Conservation (phyloP, 2,329 filamentous ascomycete species). For the Dactylellina haptotyla region DNA sequence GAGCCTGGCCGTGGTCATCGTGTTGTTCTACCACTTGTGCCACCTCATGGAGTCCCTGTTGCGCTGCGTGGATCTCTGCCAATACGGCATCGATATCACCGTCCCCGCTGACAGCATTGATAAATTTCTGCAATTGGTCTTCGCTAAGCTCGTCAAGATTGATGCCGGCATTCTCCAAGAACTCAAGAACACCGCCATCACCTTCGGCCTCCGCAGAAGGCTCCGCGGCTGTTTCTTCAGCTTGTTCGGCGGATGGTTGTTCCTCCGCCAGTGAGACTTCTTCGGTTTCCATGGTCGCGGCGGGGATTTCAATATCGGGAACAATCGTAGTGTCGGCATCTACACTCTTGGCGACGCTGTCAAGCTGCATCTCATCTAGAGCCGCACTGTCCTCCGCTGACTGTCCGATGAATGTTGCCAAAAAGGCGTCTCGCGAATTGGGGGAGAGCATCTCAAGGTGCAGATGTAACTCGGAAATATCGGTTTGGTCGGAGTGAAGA, state of each 20-base stretch:
- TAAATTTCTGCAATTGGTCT: slow-evolving; percentile 47
- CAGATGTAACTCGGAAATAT: slow-evolving; percentile 43
- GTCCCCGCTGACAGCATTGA: slow-evolving; percentile 43
- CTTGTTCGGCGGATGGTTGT: not conserved
- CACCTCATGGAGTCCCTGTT: not conserved
- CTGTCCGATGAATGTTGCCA: slow-evolving; percentile 28
- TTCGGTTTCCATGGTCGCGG: not conserved
- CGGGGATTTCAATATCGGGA: not conserved
- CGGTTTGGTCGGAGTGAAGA: slow-evolving; percentile 38
- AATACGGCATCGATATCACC: slow-evolving; percentile 40
- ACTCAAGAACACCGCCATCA: slow-evolving; percentile 22
- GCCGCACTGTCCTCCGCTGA: not conserved
- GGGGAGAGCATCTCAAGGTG: slow-evolving; percentile 45
- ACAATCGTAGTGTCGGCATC: not conserved
- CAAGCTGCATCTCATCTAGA: slow-evolving; percentile 29
- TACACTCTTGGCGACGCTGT: not conserved
- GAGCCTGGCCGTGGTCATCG: not conserved
- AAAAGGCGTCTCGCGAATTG: slow-evolving; percentile 24
- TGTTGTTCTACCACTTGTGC: slow-evolving; percentile 3
- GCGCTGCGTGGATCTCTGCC: slow-evolving; percentile 23
- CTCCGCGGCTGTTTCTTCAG: not conserved
- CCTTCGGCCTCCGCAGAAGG: not conserved
- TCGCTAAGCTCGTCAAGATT: slow-evolving; percentile 46
- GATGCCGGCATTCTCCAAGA: slow-evolving; percentile 40
- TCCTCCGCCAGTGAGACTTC: not conserved